Conservation (phyloP, 2,329 filamentous ascomycete genomes). For the Colletotrichum viniferum region DNA sequence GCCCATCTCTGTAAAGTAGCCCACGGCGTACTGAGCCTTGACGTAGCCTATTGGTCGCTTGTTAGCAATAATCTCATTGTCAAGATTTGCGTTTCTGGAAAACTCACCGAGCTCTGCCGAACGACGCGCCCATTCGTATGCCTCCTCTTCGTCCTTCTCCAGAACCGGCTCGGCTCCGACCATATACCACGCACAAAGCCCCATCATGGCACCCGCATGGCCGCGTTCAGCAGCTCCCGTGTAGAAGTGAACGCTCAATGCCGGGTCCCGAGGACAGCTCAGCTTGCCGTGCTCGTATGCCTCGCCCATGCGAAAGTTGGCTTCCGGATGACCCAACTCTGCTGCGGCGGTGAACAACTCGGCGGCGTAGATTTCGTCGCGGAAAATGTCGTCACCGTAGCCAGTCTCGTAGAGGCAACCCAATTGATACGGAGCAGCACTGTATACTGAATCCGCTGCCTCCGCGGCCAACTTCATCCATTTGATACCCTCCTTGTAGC, state of each 20-base stretch:
- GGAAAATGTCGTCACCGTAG: constrained; percentile 94
- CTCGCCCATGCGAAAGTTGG: constrained; percentile 88
- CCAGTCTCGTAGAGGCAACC: constrained; percentile 88
- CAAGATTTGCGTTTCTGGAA: neutral
- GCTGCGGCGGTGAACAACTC: constrained; percentile 94
- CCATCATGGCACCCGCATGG: constrained; percentile 93
- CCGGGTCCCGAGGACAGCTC: constrained; percentile 86
- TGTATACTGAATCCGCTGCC: constrained; percentile 89
- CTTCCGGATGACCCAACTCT: constrained; percentile 86
- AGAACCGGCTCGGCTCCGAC: constrained; percentile 90
- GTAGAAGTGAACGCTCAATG: constrained; percentile 96
- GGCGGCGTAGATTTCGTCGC: constrained; percentile 87
- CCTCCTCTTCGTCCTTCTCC: constrained; percentile 94
- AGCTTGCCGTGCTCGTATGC: constrained; percentile 94
- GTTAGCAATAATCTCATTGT: constrained; percentile 13
- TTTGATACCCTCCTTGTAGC: constrained; percentile 90
- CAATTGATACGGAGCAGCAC: constrained; percentile 89
- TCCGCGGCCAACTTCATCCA: constrained; percentile 96
- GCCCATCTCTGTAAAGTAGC: constrained; percentile 98
- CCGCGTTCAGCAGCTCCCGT: constrained; percentile 87
- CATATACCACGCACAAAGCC: constrained; percentile 97
- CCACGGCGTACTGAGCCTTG: constrained; percentile 90
- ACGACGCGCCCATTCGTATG: constrained; percentile 92
- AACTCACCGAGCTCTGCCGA: constrained; percentile 83
- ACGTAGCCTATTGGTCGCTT: constrained; percentile 54